These are phyloP conservation scores for Podospora comata DNA, from an alignment of 495 filamentous ascomycete species.

Conservation along the genomic window DNA sequence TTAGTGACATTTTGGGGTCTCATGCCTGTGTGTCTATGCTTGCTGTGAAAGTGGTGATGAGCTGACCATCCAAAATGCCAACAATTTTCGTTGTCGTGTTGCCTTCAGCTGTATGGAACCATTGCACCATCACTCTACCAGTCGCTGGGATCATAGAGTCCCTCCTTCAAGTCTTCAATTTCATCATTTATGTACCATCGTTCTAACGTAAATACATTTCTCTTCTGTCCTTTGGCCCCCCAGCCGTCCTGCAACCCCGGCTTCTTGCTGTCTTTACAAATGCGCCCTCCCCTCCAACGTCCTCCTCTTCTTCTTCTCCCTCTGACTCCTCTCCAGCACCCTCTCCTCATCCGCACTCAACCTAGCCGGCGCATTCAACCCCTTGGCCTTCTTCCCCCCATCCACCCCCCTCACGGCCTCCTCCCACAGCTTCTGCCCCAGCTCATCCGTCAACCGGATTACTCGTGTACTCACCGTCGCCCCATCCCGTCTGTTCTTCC, in stretches of 20 bases:
- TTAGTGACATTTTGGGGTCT: no score
- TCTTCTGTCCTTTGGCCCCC: background rate
- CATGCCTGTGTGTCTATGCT: no score
- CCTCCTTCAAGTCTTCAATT: background rate
- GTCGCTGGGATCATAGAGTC: background rate
- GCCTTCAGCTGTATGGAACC: no score
- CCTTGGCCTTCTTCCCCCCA: constrained; percentile 24
- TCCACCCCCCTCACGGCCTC: constrained; percentile 32
- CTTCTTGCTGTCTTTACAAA: constrained; percentile 32
- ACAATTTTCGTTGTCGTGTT: no score
- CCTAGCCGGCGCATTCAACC: constrained; percentile 30
- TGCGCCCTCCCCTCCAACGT: constrained; percentile 46
- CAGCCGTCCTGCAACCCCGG: background rate
- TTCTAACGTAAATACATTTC: background rate
- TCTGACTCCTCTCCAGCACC: constrained; percentile 34
- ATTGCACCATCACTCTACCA: no score
- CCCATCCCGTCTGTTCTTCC: constrained; percentile 91
- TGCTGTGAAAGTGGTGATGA: no score
- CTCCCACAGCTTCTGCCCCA: constrained; percentile 50
- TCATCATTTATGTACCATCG: background rate
- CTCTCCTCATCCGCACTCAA: constrained; percentile 44
- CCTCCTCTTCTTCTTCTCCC: constrained; percentile 41
- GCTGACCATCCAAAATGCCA: no score
- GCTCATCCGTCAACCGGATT: constrained; percentile 63
- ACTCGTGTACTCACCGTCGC: constrained; percentile 86